Percentiles rank a stretch among this genome's conserved stretches.
These are phyloP conservation scores for Geranium rotundifolium DNA, from an alignment of 345 rosid species.

Conservation along the genomic window DNA sequence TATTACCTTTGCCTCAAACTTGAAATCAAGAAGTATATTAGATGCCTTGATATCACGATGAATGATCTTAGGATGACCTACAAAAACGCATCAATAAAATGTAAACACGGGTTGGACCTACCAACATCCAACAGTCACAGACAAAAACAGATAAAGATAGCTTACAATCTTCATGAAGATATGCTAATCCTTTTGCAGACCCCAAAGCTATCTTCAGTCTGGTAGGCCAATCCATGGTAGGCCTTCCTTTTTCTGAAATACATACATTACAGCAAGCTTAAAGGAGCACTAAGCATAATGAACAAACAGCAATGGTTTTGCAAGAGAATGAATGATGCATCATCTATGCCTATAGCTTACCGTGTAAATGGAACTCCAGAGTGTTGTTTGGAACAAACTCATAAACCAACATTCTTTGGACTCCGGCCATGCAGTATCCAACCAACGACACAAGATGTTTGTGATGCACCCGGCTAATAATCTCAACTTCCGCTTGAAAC, in stretches of 20 bases:
- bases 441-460: conserved; percentile 36
- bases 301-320: background rate
- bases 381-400: conserved; percentile 44
- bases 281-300: background rate
- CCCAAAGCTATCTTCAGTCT: conserved; percentile 84
- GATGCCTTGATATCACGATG: conserved; percentile 90
- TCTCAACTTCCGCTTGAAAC: conserved; percentile 29
- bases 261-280: conserved; percentile 6
- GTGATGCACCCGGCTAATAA: conserved; percentile 39
- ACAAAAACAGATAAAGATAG: conserved; percentile 1
- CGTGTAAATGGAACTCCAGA: conserved; percentile 36
- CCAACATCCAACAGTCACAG: background rate
- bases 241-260: conserved; percentile 52
- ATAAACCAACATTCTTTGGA: conserved; percentile 36
- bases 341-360: conserved; percentile 10
- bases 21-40: conserved; percentile 74
- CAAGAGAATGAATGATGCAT: background rate
- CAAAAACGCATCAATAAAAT: background rate
- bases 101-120: background rate
- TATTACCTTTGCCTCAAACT: conserved; percentile 82
- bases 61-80: conserved; percentile 91
- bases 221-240: conserved; percentile 65
- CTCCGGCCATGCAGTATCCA: conserved; percentile 36
- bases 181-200: conserved; percentile 93
- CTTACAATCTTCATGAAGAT: conserved; percentile 97